Evolutionary conservation across 495 filamentous ascomycete species (phyloP), one percentile per base, ranked within the genome.

Genomic region (Rostrohypoxylon terebratum): DNA sequence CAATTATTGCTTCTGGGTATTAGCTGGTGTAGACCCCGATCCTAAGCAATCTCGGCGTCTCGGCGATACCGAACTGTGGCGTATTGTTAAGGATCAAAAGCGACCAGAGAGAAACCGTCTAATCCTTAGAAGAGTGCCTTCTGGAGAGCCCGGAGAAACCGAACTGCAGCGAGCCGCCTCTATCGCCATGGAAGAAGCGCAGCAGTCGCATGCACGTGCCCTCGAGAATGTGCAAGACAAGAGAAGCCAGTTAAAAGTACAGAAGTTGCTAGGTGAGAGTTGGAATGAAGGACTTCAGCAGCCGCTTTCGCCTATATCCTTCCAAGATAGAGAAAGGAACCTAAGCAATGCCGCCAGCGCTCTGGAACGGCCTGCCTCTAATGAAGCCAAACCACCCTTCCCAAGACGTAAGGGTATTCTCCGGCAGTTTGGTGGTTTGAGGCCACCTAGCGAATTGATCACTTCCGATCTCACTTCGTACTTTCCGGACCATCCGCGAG

Each of bases 391-490:
- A 25, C 84, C 68, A 14, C 84, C 68, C 70, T 81, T 47, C 77
- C 87, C 73, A 78, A 88, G 76, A 87, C 90, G 81, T 78, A 94
- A 76, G 85, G 90, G 71, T 82, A 84, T 77, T 9, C 76, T 88
- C 18, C 81, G 85, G 57, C 86, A 84, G 62, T 97, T 98, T 85
- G 93, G 96, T 75, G 96, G 96, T 57, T 89, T 94, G 63, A 85
- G 96, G 75, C 96, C 96, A 16, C 96, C 96, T 2, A 97, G 94
- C 79, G 96, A 98, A 82, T 86, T 99, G 82, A 98, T 99, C 76
- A 96, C 94, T 51, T 94, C 94, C 28, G 96, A 99, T 77, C 86
- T 98, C 44, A 92, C 92, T 11, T 94, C 94, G 6, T 99, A 98
- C 82, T 99, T 99, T 87, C 96, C 96, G 1, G 94, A 97, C 73